phyloP scores from a whole-genome alignment of 1,139 yeast species.

The Suhomyces panamericanus region DNA sequence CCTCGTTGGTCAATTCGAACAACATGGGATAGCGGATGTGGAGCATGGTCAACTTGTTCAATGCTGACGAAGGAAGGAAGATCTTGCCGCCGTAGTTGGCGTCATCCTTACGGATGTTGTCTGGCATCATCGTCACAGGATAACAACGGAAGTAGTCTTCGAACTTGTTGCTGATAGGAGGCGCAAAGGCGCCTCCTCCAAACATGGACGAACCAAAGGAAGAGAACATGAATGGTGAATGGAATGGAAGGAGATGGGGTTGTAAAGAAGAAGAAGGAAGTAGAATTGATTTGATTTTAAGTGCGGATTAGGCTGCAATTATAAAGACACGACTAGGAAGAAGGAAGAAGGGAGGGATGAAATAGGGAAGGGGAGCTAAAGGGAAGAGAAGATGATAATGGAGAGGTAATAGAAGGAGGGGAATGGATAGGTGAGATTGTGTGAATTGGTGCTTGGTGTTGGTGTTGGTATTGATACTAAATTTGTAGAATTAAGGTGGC shows the following conservation, averaged over 20 bases:
- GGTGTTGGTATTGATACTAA: too few relatives aligned
- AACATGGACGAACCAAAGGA: slow-evolving; percentile 46
- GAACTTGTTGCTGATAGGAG: slow-evolving; percentile 40
- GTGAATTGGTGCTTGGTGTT: too few relatives aligned
- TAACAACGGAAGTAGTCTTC: slow-evolving; percentile 90
- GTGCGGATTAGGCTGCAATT: too few relatives aligned
- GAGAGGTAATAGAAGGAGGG: too few relatives aligned
- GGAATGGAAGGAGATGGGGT: not conserved
- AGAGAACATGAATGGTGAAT: slow-evolving; percentile 37
- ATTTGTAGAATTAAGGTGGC: not conserved
- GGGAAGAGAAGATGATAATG: too few relatives aligned
- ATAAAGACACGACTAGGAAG: too few relatives aligned
- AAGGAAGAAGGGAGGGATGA: too few relatives aligned
- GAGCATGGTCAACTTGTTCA: slow-evolving; percentile 78
- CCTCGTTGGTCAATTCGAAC: slow-evolving; percentile 75
- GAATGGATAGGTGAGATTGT: too few relatives aligned
- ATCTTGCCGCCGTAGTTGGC: slow-evolving; percentile 97
- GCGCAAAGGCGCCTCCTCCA: slow-evolving; percentile 36
- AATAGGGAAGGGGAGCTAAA: too few relatives aligned
- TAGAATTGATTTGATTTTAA: not conserved
- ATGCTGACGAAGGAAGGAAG: slow-evolving; percentile 89
- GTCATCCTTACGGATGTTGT: slow-evolving; percentile 69
- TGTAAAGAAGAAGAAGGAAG: not conserved
- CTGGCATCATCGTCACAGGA: slow-evolving; percentile 91
- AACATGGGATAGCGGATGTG: slow-evolving; percentile 96